Base-by-base conservation (phyloP, 345 rosid genomes). In the Crucihimalaya himalaica region DNA sequence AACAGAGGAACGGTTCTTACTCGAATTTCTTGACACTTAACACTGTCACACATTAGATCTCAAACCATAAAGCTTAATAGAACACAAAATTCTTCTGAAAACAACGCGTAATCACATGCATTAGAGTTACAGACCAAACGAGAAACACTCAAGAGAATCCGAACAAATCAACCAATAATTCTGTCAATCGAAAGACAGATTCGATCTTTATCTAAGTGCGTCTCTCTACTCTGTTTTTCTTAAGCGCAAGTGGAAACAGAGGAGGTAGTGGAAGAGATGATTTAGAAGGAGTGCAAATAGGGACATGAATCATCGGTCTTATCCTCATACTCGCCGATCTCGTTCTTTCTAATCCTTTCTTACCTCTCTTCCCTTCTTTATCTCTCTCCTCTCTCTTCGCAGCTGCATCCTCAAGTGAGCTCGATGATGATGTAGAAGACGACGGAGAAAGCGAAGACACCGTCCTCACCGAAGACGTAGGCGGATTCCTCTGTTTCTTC, bases 221-320 rank as follows among this genome's bases (percentile, higher is more conserved):
- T 81, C 83, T 88, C 71, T 84, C 91, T 74, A 82, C 74, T 78
- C 81, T 86, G 35, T 89, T 85, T 48, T 89, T 91, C 89, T 76
- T 89, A 16, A 72, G 64, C 0, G 42, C 3, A 1, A 81, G 70
- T 0, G 93, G 91, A 71, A 91, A 91, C 81, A 91, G 71, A 66
- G 93, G 93, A 51, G 91, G 88, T 68, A 86, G 73, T 2, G 81
- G 59, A 23, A 82, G 75, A 66, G 76, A 78, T 66, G 82, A 81
- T 80, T 87, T 89, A 69, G 79, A 65, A 53, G 84, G 86, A 10
- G 87, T 83, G 76, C 90, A 91, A 34, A 89, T 82, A 42, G 97
- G 93, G 18, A 89, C 88, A 53, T 87, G 90, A 58, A 91, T 71
- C 97, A 91, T 87, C 31, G 97, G 97, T 63, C 96, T 81, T 11